Conservation (phyloP, 1,284 basidiomycete genomes). For the Ganoderma sp. region DNA sequence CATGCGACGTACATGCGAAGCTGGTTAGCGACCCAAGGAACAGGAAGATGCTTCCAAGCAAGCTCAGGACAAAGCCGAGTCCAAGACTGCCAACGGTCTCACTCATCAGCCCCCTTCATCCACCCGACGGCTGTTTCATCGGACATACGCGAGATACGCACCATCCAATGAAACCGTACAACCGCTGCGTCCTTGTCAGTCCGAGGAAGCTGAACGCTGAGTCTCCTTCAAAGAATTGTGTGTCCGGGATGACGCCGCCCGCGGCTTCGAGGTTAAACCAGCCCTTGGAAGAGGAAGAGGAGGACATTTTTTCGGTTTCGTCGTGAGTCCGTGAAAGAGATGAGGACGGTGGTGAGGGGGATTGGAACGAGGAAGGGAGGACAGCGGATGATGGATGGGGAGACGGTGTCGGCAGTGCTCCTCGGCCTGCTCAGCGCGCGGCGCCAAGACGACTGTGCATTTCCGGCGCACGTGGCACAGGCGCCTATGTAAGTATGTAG, state of each 20-base stretch:
- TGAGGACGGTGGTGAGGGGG: not conserved
- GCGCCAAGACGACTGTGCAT: conserved; percentile 26
- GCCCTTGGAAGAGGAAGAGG: conserved; percentile 47
- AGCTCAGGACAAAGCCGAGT: conserved; percentile 78
- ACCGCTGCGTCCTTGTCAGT: conserved; percentile 76
- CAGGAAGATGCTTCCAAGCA: conserved; percentile 82
- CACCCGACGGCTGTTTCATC: conserved; percentile 8
- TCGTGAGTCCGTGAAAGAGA: not conserved
- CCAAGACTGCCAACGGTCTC: conserved; percentile 54
- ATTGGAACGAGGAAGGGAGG: conserved; percentile 1
- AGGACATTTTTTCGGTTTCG: conserved; percentile 11
- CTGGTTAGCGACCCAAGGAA: conserved; percentile 72
- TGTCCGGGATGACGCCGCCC: conserved; percentile 64
- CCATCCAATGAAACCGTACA: conserved; percentile 88
- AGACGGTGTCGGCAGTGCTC: conserved; percentile 29
- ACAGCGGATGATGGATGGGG: conserved; percentile 9
- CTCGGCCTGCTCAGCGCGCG: conserved; percentile 16
- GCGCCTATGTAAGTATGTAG: conserved; percentile 2
- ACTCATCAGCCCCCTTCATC: conserved; percentile 1
- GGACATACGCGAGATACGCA: conserved; percentile 39
- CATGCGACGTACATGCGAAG: conserved; percentile 74
- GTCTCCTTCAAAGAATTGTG: conserved; percentile 81
- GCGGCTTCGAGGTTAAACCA: conserved; percentile 78
- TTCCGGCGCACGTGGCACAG: conserved; percentile 14
- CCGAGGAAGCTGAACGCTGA: conserved; percentile 83